These are phyloP conservation scores for Pseudisothecium myosuroides DNA, from an alignment of 225 moss, liverwort and hornwort genomes.

Conservation along the genomic window DNA sequence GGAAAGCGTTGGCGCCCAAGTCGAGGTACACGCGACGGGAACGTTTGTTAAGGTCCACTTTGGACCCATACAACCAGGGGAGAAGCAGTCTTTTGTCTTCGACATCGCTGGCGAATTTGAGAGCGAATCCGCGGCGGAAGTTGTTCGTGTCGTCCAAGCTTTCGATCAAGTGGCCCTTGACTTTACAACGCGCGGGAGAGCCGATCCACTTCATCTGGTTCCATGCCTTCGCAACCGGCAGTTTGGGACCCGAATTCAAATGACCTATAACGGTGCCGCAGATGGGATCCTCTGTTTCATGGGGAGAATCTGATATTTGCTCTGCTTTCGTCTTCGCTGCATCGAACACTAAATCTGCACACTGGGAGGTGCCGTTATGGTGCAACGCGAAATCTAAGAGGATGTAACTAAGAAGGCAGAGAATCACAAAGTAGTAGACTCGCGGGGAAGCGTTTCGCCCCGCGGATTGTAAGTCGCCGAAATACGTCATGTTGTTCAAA, in stretches of 20 bases:
- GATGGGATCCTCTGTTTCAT: not conserved
- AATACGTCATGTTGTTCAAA: slow-evolving; percentile 6
- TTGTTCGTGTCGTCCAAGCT: slow-evolving; percentile 55
- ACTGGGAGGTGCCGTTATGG: slow-evolving; percentile 21
- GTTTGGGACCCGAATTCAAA: not conserved
- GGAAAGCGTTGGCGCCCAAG: slow-evolving; percentile 60
- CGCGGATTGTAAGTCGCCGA: slow-evolving; percentile 11
- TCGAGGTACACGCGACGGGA: slow-evolving; percentile 56
- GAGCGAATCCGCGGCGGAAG: slow-evolving; percentile 57
- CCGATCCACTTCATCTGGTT: slow-evolving; percentile 84
- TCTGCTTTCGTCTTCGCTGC: not conserved
- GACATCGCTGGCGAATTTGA: slow-evolving; percentile 32
- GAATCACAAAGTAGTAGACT: slow-evolving; percentile 17
- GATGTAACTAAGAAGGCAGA: slow-evolving; percentile 27
- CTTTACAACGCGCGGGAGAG: slow-evolving; percentile 57
- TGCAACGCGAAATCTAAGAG: slow-evolving; percentile 22
- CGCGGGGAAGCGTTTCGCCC: slow-evolving; percentile 12
- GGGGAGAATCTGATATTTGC: not conserved
- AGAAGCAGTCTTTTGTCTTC: slow-evolving; percentile 62
- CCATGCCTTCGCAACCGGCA: slow-evolving; percentile 43
- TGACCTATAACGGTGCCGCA: slow-evolving; percentile 25
- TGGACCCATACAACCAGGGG: slow-evolving; percentile 66
- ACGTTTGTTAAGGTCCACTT: slow-evolving; percentile 47
- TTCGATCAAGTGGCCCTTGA: slow-evolving; percentile 78
- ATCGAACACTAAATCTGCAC: slow-evolving; percentile 16